Evolutionary conservation across 208 protist species (phyloP), one percentile per base, ranked within the genome.

Genomic region (Endotrypanum monterogeii): DNA sequence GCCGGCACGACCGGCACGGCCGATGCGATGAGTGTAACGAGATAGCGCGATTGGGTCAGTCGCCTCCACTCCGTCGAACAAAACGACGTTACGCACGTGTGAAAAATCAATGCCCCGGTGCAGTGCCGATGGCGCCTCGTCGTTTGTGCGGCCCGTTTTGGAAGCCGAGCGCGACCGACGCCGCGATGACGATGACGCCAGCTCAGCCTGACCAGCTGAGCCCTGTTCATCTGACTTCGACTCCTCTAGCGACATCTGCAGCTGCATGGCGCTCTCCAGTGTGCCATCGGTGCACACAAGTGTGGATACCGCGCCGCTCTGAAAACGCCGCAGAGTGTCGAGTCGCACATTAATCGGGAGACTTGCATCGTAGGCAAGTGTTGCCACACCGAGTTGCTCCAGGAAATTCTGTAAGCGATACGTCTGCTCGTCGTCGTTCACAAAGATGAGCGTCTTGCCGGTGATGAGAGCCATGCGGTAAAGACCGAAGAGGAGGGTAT

Each of bases 341-440:
- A 97, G 71, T 39, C 98, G 93, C 12, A 98, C 98, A 80, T 99
- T 99, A 32, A 98, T 86, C 56, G 98, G 98, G 32, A 99, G 86
- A 67, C 96, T 94, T 9, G 92, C 85, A 82, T 99, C 99, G 69
- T 99, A 96, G 41, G 98, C 94, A 55, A 98, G 96, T 7, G 88
- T 89, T 8, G 84, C 84, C 20, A 99, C 89, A 37, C 90, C 94
- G 58, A 99, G 91, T 78, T 97, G 93, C 81, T 98, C 94, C 12
- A 99, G 88, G 79, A 99, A 99, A 74, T 99, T 91, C 80, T 98
- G 96, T 35, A 99, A 80, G 35, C 87, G 85, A 88, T 99, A 99
- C 73, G 94, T 98, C 28, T 85, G 76, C 48, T 99, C 91, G 54
- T 98, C 94, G 28, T 90, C 76, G 67, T 98, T 98, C 55, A 99